Percentiles rank a stretch among this genome's conserved stretches.
Evolutionary conservation across 306 rosid species (phyloP).

Genomic region (Cicer yamashitae): DNA sequence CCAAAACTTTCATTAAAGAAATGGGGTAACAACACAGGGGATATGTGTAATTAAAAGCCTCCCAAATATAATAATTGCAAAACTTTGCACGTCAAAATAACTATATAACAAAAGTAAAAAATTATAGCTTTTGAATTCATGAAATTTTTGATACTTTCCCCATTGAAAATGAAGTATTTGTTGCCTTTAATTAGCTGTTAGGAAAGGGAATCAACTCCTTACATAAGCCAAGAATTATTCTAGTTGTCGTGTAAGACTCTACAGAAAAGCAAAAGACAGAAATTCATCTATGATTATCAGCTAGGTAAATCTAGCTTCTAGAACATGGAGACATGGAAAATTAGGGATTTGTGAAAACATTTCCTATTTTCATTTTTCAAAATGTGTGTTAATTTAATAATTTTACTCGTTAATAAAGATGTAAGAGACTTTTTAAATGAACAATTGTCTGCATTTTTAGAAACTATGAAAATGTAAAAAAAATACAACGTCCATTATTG

Average conservation of each 20-base stretch:
- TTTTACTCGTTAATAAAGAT: no score
- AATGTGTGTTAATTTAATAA: no score
- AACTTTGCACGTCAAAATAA: neutral
- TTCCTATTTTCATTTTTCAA: no score
- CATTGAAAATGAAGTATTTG: neutral
- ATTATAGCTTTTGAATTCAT: neutral
- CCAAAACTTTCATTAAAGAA: constrained; percentile 25
- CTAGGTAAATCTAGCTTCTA: constrained; percentile 9
- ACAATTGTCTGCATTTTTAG: no score
- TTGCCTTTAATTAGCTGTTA: constrained; percentile 24
- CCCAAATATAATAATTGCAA: constrained; percentile 27
- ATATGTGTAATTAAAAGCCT: constrained; percentile 2
- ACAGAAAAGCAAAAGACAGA: constrained; percentile 16
- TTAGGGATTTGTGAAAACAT: no score
- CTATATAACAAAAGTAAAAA: neutral
- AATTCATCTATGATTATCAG: neutral
- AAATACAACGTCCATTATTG: no score
- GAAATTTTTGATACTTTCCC: neutral
- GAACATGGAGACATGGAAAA: constrained; percentile 4
- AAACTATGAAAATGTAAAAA: no score
- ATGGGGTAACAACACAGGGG: constrained; percentile 11
- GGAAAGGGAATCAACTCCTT: constrained; percentile 15
- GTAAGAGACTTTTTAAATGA: no score
- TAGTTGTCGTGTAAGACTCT: constrained; percentile 24
- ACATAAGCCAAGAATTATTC: neutral